Evolutionary conservation across 768 basidiomycete genomes (phyloP).

Genomic region (Amanita phalloides): DNA sequence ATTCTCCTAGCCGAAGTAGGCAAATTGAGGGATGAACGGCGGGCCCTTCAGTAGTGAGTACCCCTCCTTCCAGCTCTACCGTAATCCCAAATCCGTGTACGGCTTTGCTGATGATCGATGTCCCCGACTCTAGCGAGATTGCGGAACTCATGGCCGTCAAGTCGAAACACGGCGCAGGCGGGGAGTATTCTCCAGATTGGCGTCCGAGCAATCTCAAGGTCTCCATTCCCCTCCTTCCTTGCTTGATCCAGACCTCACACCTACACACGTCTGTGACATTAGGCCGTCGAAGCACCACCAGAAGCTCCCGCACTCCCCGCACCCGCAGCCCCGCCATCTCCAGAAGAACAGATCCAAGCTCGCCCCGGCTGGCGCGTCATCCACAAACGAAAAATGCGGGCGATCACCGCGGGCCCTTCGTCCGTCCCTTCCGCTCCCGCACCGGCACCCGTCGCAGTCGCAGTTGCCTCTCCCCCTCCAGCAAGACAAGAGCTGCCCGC

Average conservation of each 20-base stretch:
- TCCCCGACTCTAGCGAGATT: conserved; percentile 48
- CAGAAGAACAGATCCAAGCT: conserved; percentile 41
- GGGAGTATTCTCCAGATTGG: conserved; percentile 74
- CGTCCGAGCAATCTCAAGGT: conserved; percentile 33
- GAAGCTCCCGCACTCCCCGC: conserved; percentile 19
- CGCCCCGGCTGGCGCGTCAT: conserved; percentile 71
- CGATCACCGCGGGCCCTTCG: conserved; percentile 27
- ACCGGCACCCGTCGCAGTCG: conserved; percentile 26
- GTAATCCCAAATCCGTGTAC: no score
- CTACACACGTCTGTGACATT: conserved; percentile 4
- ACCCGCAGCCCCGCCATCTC: conserved; percentile 34
- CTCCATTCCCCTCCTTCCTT: background rate
- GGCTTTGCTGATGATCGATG: no score
- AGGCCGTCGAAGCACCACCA: conserved; percentile 26
- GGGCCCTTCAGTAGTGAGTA: conserved; percentile 67
- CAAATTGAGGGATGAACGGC: conserved; percentile 65
- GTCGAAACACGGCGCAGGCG: conserved; percentile 72
- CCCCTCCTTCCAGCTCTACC: no score
- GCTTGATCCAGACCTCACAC: background rate
- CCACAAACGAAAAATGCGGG: conserved; percentile 46
- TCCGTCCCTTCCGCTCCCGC: conserved; percentile 27
- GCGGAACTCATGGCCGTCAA: conserved; percentile 76
- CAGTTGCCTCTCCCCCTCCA: conserved; percentile 27
- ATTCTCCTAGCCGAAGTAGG: conserved; percentile 74
- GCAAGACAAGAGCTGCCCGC: conserved; percentile 52